Evolutionary conservation across 495 filamentous ascomycete species (phyloP).

Genomic region (Thozetella sp.): DNA sequence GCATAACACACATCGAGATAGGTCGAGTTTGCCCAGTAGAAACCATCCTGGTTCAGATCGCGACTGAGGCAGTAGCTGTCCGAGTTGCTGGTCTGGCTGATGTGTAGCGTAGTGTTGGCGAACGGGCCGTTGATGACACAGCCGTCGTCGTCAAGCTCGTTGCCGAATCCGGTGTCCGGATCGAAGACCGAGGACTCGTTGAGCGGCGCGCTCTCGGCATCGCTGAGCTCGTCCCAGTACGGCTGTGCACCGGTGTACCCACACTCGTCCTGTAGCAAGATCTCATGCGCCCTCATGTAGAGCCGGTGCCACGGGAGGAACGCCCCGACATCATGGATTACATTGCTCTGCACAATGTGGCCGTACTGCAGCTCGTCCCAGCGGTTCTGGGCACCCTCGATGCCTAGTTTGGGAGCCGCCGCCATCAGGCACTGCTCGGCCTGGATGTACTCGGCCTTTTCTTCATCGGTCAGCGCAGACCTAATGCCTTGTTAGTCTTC

Average conservation of each 20-base stretch:
- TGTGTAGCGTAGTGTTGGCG: slow-evolving; percentile 18
- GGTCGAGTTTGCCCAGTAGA: neutral
- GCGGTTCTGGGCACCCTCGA: slow-evolving; percentile 11
- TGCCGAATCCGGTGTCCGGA: slow-evolving; percentile 37
- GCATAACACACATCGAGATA: neutral
- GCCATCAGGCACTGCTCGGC: slow-evolving; percentile 21
- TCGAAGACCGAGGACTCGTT: slow-evolving; percentile 33
- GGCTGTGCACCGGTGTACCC: slow-evolving; percentile 44
- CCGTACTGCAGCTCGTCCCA: slow-evolving; percentile 19
- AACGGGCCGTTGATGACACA: slow-evolving; percentile 44
- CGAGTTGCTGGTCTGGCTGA: neutral
- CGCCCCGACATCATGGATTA: slow-evolving; percentile 20
- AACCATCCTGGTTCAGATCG: neutral
- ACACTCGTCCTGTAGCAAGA: slow-evolving; percentile 42
- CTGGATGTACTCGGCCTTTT: slow-evolving; percentile 17
- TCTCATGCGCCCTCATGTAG: slow-evolving; percentile 45
- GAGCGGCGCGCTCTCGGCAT: slow-evolving; percentile 41
- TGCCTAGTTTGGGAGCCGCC: slow-evolving; percentile 12
- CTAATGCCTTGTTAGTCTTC: neutral
- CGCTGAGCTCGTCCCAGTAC: slow-evolving; percentile 53
- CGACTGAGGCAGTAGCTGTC: neutral
- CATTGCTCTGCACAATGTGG: slow-evolving; percentile 13
- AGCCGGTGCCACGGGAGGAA: slow-evolving; percentile 57
- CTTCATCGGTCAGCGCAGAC: neutral
- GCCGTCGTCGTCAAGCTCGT: slow-evolving; percentile 25